Conservation (phyloP, 257 asterid species). For the Gentiana straminea region DNA sequence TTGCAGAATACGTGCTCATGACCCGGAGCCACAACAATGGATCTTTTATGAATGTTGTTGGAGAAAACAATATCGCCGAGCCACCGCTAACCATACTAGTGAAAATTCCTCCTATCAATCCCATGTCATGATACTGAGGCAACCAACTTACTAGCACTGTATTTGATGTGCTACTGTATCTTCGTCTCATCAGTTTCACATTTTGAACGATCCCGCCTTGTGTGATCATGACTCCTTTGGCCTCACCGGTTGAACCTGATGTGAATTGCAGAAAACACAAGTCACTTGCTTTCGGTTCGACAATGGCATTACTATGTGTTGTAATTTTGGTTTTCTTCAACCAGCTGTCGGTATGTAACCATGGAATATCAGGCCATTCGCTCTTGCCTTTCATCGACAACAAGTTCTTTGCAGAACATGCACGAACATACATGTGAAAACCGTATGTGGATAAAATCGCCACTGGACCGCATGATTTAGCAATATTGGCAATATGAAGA, state of each 20-base stretch:
- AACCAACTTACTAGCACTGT: conserved; percentile 52
- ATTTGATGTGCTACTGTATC: conserved; percentile 43
- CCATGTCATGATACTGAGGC: conserved; percentile 79
- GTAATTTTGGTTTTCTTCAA: conserved; percentile 28
- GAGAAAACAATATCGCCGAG: conserved; percentile 54
- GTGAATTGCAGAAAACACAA: conserved; percentile 63
- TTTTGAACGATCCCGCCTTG: conserved; percentile 58
- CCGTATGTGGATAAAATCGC: conserved; percentile 51
- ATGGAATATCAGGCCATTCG: conserved; percentile 51
- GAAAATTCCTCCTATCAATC: conserved; percentile 57
- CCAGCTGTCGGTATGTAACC: conserved; percentile 63
- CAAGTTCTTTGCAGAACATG: conserved; percentile 33
- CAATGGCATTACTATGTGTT: conserved; percentile 7
- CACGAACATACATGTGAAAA: conserved; percentile 43
- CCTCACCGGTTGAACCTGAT: conserved; percentile 61
- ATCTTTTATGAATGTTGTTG: conserved; percentile 41
- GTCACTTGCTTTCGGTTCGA: conserved; percentile 23
- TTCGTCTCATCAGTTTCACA: conserved; percentile 49
- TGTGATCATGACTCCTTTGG: conserved; percentile 68
- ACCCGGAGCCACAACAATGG: conserved; percentile 55
- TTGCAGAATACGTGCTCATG: conserved; percentile 36
- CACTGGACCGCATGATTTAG: conserved; percentile 47
- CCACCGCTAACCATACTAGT: conserved; percentile 62
- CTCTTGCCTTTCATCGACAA: conserved; percentile 20
- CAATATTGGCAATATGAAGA: conserved; percentile 40